Evolutionary conservation across 2,329 filamentous ascomycete species (phyloP), one percentile per base, ranked within the genome.

Genomic region (Tolypocladium paradoxum): DNA sequence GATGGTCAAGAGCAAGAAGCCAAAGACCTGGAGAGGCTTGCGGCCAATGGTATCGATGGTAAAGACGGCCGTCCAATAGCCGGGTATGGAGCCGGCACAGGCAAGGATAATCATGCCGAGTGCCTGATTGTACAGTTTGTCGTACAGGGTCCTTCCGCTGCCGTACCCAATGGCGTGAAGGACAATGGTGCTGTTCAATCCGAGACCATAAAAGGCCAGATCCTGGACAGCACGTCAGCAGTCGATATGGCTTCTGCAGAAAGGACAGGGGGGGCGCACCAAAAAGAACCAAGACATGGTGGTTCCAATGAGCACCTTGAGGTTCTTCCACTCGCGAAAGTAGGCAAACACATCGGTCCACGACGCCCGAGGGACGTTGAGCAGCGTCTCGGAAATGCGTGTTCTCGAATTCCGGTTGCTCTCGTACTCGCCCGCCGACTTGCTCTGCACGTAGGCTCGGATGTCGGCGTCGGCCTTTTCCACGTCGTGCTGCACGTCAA

Each of bases 251-350:
- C 20, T 27, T n/a, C 4, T 18, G 24, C 27, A 51, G 22, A 12
- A 20, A 16, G 20, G 29, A 27, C 7, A 5, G n/a, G 20, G 31
- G 53, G 8, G 1, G 1, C 72, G 47, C 60, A 77, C 76, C 50
- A 92, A 73, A 61, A 91, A 84, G 70, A 92, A 91, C 88, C 88
- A 92, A 0, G 87, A 90, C 48, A 86, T 73, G 1, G 87, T 87
- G 16, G 88, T 92, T 35, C 87, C 88, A 47, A 91, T 69, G 1
- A 92, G 77, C 43, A 88, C 75, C 68, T 84, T 87, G 49, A 81
- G 76, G 60, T 91, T 83, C 62, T 76, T 79, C 82, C 86, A 85
- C 64, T 84, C 76, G 11, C 74, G 67, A 64, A 89, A 91, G 68
- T 91, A 87, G 7, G 68, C 62, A 56, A 74, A 70, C 57, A 89